A percentile compares a stretch with the other conserved stretches of the same genome.
These are phyloP conservation scores for Paraconiothyrium brasiliense DNA, from an alignment of 2,329 filamentous ascomycete genomes.

Conservation along the genomic window DNA sequence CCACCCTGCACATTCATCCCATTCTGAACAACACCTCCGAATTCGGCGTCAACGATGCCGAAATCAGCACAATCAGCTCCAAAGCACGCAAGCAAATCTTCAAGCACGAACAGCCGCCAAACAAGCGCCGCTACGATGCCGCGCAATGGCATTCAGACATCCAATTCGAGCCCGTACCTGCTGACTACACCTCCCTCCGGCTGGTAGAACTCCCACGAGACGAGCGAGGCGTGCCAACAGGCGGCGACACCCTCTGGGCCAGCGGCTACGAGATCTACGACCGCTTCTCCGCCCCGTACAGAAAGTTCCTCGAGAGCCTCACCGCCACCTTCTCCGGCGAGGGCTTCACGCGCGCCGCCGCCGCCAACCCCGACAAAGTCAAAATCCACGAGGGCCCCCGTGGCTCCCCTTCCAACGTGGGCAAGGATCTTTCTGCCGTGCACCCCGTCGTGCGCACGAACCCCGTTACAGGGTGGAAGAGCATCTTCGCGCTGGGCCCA, in stretches of 20 bases:
- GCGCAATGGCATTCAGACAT: conserved; percentile 69
- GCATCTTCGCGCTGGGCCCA: conserved; percentile 52
- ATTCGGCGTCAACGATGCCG: conserved; percentile 39
- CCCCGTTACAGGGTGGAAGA: conserved; percentile 67
- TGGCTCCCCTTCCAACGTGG: conserved; percentile 61
- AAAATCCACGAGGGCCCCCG: conserved; percentile 57
- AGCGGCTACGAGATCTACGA: conserved; percentile 75
- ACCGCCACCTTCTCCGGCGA: conserved; percentile 54
- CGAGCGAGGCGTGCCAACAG: conserved; percentile 51
- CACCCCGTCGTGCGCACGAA: conserved; percentile 67
- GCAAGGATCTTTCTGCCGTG: conserved; percentile 54
- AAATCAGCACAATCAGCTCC: conserved; percentile 50
- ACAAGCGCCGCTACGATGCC: conserved; percentile 54
- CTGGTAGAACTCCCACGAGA: conserved; percentile 55
- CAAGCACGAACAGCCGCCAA: conserved; percentile 9
- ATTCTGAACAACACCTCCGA: conserved; percentile 47
- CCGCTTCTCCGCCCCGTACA: conserved; percentile 63
- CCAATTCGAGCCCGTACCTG: conserved; percentile 70
- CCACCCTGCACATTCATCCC: conserved; percentile 69
- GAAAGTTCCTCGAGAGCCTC: conserved; percentile 55
- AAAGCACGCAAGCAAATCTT: conserved; percentile 42
- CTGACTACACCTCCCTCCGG: conserved; percentile 71
- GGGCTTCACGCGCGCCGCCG: conserved; percentile 45
- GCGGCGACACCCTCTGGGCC: conserved; percentile 71
- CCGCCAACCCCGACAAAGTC: conserved; percentile 46